These are phyloP conservation scores for Naematelia encephala DNA, from an alignment of 768 basidiomycete genomes.

Conservation along the genomic window DNA sequence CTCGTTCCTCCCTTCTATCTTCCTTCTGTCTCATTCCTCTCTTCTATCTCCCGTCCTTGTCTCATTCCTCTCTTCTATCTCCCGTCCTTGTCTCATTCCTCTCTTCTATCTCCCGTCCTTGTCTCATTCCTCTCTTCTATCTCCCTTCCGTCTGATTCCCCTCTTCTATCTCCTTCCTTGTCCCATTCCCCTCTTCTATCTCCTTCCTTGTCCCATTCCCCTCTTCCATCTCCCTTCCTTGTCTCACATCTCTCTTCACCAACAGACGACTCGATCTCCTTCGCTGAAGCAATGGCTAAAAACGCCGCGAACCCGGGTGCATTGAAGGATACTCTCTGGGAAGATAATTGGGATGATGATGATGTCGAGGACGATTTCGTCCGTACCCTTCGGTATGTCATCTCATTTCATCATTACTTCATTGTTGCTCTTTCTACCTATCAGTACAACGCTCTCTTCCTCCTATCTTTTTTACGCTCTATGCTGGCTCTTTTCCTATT, in stretches of 20 bases:
- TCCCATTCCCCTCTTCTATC: not conserved
- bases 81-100: not conserved
- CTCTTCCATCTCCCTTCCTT: not conserved
- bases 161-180: not conserved
- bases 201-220: not conserved
- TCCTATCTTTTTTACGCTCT: too few species aligned
- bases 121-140: not conserved
- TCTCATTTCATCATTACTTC: not conserved
- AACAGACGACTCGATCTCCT: not conserved
- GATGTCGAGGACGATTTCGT: conserved; percentile 98
- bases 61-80: too few species aligned
- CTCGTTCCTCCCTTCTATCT: too few species aligned
- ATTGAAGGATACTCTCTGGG: conserved; percentile 80
- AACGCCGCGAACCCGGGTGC: not conserved
- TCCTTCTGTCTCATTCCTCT: not conserved
- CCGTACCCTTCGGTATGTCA: conserved; percentile 82
- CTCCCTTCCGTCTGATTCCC: not conserved
- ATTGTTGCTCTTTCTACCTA: not conserved
- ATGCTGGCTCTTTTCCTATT: too few species aligned
- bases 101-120: not conserved
- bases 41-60: too few species aligned
- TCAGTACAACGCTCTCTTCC: too few species aligned
- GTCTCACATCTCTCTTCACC: not conserved
- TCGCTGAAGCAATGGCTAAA: not conserved
- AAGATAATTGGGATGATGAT: conserved; percentile 99